Conservation (phyloP, 106 monocot species). For the Amphibolis antarctica region DNA sequence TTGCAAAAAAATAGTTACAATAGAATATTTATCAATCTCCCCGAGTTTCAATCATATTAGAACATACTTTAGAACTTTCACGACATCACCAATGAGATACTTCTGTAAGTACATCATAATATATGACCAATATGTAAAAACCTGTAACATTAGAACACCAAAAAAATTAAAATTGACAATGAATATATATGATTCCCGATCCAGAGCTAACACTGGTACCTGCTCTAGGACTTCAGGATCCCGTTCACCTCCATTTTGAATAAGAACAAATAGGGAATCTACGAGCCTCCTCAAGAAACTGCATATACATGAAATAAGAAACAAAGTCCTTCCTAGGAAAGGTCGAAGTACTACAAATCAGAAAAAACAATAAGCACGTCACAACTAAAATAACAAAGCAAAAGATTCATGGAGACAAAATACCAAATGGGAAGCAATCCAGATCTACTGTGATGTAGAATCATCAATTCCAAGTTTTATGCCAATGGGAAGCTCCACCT, state of each 20-base stretch:
- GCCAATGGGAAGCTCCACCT: no score
- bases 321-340: no score
- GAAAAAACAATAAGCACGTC: no score
- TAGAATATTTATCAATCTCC: not conserved
- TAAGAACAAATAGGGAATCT: slow-evolving; percentile 35
- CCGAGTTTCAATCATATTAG: not conserved
- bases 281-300: slow-evolving; percentile 17
- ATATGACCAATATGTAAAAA: slow-evolving; percentile 74
- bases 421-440: no score
- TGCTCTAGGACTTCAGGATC: slow-evolving; percentile 79
- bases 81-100: slow-evolving; percentile 62
- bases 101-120: slow-evolving; percentile 82
- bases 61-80: slow-evolving; percentile 58
- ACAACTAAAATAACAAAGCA: no score
- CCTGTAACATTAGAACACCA: slow-evolving; percentile 35
- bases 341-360: no score
- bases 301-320: not conserved
- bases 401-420: no score
- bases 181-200: not conserved
- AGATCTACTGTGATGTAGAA: no score
- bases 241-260: slow-evolving; percentile 52
- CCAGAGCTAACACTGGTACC: slow-evolving; percentile 23
- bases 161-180: not conserved
- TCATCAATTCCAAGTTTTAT: no score
- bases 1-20: not conserved